Evolutionary conservation across 306 rosid species (phyloP).

Genomic region (Arachis hypogaea): DNA sequence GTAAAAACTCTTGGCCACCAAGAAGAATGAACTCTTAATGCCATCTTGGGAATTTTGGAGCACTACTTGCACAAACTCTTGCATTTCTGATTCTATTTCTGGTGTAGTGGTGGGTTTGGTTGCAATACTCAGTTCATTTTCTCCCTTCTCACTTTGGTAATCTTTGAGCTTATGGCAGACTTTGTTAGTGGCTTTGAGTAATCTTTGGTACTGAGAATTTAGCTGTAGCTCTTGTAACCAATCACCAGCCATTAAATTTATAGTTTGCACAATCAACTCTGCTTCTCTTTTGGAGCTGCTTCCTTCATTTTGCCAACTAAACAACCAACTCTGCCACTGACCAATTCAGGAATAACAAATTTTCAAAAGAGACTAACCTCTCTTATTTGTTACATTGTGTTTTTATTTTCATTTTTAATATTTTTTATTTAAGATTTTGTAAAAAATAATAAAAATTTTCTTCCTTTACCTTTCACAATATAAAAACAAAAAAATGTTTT

Average conservation of each 20-base stretch:
- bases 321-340: conserved; percentile 79
- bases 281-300: conserved; percentile 54
- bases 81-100: conserved; percentile 73
- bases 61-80: conserved; percentile 62
- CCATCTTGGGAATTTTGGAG: conserved; percentile 52
- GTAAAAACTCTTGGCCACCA: conserved; percentile 69
- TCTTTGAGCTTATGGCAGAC: conserved; percentile 54
- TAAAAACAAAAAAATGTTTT: not conserved
- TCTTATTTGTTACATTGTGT: too few species aligned
- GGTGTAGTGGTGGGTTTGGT: conserved; percentile 17
- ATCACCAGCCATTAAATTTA: conserved; percentile 60
- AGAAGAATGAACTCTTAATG: conserved; percentile 63
- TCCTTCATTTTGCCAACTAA: conserved; percentile 66
- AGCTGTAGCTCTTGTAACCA: conserved; percentile 49
- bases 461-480: too few species aligned
- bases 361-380: too few species aligned
- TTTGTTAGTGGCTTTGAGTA: conserved; percentile 55
- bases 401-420: not conserved
- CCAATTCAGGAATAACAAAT: not conserved
- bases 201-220: conserved; percentile 48
- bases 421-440: too few species aligned
- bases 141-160: conserved; percentile 55
- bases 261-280: conserved; percentile 57
- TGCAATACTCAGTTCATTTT: not conserved
- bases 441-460: too few species aligned